Evolutionary conservation across 176 grass and related monocot species (phyloP), one percentile per base, ranked within the genome.

Genomic region (Triticum timopheevii): DNA sequence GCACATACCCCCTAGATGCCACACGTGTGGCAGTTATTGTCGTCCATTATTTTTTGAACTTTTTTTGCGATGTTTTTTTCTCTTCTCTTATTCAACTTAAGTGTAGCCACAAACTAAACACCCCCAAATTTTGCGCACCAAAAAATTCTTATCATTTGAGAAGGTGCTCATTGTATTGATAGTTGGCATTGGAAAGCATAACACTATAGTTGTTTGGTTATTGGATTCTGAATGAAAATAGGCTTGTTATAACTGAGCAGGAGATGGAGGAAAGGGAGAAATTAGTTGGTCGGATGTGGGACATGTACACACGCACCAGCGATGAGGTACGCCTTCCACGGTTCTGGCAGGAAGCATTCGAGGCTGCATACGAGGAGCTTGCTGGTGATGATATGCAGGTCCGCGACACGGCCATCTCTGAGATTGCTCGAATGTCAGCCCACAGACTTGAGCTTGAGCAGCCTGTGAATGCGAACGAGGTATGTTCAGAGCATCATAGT

Each of bases 191-290:
- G 72, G 13, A 73, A 80, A 82, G 19, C 62, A 83, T 2, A 69
- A 69, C 12, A 13, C 7, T 59, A 20, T 8, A 58, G 6, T 22
- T 1, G 19, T 47, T 81, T 30, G 4, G 23, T 47, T 30, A 1
- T 64, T 84, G 66, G 64, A 13, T 39, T 76, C 5, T 44, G 3
- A 78, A 10, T 31, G 23, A 15, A 66, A 73, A 76, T 73, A 70
- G 50, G 49, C 19, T 20, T 19, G 13, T 17, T 59, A 5, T 76
- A 36, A 80, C 16, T 81, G 62, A 25, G 2, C 79, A 99, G 97
- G 97, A 99, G 67, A 88, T 96, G 88, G 92, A 96, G 90, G 94
- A 99, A 82, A 99, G 92, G 89, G 90, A 91, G 79, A 98, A 94
- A 83, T 52, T 96, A 56, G 90, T 94, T 36, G 87, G 89, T n/a